Conservation (phyloP, 306 rosid genomes). For the Arachis hypogaea region DNA sequence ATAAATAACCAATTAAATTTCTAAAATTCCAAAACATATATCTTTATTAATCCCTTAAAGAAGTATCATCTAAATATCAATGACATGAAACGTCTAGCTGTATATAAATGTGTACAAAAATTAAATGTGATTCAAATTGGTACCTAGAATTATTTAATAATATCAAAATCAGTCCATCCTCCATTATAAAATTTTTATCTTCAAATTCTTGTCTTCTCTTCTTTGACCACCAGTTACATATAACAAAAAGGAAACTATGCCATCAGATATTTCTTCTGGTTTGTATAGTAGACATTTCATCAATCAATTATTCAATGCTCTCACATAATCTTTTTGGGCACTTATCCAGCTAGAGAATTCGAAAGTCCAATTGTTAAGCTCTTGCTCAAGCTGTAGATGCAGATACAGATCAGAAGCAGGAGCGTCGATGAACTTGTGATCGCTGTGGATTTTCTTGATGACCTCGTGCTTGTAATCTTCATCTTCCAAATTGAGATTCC, state of each 20-base stretch:
- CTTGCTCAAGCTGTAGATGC: conserved; percentile 61
- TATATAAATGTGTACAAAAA: too few relatives aligned
- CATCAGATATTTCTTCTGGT: conserved; percentile 92
- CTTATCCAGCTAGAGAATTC: conserved; percentile 85
- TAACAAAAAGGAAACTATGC: conserved; percentile 84
- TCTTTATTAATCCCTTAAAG: too few relatives aligned
- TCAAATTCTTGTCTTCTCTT: too few relatives aligned
- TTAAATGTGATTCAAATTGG: too few relatives aligned
- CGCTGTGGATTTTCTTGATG: conserved; percentile 76
- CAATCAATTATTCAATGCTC: conserved; percentile 89
- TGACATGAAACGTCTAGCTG: too few relatives aligned
- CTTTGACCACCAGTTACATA: conserved; percentile 85
- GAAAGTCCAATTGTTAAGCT: conserved; percentile 86
- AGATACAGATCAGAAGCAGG: not conserved
- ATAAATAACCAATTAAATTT: too few relatives aligned
- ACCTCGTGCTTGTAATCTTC: conserved; percentile 72
- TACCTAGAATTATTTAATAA: too few relatives aligned
- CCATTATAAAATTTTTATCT: too few relatives aligned
- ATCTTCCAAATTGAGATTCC: conserved; percentile 98
- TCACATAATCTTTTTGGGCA: conserved; percentile 84
- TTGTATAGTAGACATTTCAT: conserved; percentile 75
- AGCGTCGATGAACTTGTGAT: conserved; percentile 54
- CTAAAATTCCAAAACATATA: too few relatives aligned
- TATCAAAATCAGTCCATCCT: too few relatives aligned
- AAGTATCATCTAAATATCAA: too few relatives aligned